A percentile compares a stretch with the other conserved stretches of the same genome.
Conservation (phyloP, 2,329 filamentous ascomycete genomes). For the Botrytis cinerea region DNA sequence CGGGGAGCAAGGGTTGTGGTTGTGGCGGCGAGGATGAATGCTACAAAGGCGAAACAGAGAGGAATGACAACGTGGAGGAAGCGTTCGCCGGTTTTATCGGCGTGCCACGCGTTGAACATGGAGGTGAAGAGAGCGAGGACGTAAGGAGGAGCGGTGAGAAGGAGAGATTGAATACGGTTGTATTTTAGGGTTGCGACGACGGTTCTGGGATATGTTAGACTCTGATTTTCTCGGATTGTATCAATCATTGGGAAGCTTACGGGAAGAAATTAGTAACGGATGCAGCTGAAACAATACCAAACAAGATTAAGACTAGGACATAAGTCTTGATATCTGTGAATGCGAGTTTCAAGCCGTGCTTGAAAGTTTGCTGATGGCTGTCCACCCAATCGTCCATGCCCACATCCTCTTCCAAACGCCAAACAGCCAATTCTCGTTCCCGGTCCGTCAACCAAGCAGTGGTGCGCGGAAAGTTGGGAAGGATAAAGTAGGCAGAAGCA, state of each 20-base stretch:
- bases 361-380: slow-evolving; percentile 24
- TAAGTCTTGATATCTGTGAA: slow-evolving; percentile 56
- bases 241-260: slow-evolving; percentile 42
- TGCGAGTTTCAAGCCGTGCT: slow-evolving; percentile 52
- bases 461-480: slow-evolving; percentile 68
- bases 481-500: slow-evolving; percentile 53
- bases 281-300: slow-evolving; percentile 58
- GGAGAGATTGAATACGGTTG: slow-evolving; percentile 57
- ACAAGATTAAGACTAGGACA: slow-evolving; percentile 44
- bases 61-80: slow-evolving; percentile 68
- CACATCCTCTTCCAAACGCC: slow-evolving; percentile 62
- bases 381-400: slow-evolving; percentile 43
- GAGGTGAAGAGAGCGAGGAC: slow-evolving; percentile 62
- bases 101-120: slow-evolving; percentile 67
- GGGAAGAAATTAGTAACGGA: slow-evolving; percentile 70
- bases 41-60: slow-evolving; percentile 59
- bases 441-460: slow-evolving; percentile 58
- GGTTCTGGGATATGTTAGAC: slow-evolving; percentile 48
- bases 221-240: background rate
- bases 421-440: slow-evolving; percentile 58
- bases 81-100: slow-evolving; percentile 69
- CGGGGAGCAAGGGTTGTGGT: slow-evolving; percentile 62
- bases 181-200: slow-evolving; percentile 71
- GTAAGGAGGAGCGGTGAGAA: slow-evolving; percentile 67
- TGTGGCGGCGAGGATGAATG: slow-evolving; percentile 68